These are phyloP conservation scores for Botrytis fragariae DNA, from an alignment of 2,329 filamentous ascomycete species.

Conservation along the genomic window DNA sequence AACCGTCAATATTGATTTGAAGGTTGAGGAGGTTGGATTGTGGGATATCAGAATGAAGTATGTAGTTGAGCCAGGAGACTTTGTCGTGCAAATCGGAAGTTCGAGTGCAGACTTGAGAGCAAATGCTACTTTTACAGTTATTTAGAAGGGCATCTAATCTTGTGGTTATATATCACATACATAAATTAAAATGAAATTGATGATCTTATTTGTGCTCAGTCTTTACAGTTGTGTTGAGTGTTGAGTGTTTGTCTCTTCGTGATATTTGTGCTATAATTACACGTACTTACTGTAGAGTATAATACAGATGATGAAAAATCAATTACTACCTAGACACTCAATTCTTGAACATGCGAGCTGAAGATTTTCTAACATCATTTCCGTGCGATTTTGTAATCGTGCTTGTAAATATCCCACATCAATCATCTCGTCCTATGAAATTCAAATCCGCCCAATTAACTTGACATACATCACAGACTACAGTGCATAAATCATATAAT, in stretches of 20 bases:
- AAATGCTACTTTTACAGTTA: slow-evolving; percentile 57
- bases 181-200: neutral
- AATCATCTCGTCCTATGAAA: neutral
- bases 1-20: slow-evolving; percentile 57
- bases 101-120: slow-evolving; percentile 55
- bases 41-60: slow-evolving; percentile 72
- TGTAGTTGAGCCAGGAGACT: slow-evolving; percentile 70
- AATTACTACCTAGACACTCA: neutral
- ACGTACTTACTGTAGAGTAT: neutral
- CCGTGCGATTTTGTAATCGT: neutral
- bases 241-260: neutral
- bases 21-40: slow-evolving; percentile 65
- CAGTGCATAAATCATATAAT: neutral
- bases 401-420: neutral
- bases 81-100: slow-evolving; percentile 60
- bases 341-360: neutral
- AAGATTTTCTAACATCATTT: neutral
- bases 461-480: neutral
- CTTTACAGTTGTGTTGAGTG: neutral
- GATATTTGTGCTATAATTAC: neutral
- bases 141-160: neutral
- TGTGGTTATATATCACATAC: neutral
- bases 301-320: neutral
- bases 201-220: neutral
- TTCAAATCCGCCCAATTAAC: neutral